Percentiles rank a stretch among this genome's conserved stretches.
Conservation (phyloP, 208 protist species). For the Vickermania ingenoplastis region DNA sequence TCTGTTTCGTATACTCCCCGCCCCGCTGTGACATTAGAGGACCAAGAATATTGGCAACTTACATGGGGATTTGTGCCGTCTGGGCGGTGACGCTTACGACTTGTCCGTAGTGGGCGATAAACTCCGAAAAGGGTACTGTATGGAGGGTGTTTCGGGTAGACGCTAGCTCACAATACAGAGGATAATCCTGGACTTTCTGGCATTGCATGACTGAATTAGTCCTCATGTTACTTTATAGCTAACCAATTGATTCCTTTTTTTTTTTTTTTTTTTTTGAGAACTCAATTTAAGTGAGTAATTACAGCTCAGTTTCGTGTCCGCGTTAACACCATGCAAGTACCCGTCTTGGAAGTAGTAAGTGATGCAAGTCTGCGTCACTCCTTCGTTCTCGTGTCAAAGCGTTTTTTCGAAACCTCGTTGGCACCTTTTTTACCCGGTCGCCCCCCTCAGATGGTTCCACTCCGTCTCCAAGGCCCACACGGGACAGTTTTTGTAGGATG, state of each 20-base stretch:
- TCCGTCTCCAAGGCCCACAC: constrained; percentile 40
- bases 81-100: constrained; percentile 2
- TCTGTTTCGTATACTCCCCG: constrained; percentile 47
- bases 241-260: too few relatives aligned
- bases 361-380: constrained; percentile 45
- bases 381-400: constrained; percentile 51
- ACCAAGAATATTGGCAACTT: constrained; percentile 72
- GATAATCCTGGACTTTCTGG: too few relatives aligned
- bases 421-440: constrained; percentile 30
- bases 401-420: constrained; percentile 36
- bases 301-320: too few relatives aligned
- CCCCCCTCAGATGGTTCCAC: constrained; percentile 39
- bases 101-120: too few relatives aligned
- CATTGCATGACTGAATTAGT: too few relatives aligned
- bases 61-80: constrained; percentile 66
- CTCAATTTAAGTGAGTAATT: too few relatives aligned
- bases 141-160: too few relatives aligned
- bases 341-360: constrained; percentile 42
- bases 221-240: too few relatives aligned
- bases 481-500: constrained; percentile 54
- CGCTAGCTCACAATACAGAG: too few relatives aligned
- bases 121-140: too few relatives aligned
- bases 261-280: too few relatives aligned
- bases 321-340: constrained; percentile 17
- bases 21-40: constrained; percentile 24